Evolutionary conservation across 352 stramenopile genomes (phyloP).

Genomic region (Globisporangium okanoganense): DNA sequence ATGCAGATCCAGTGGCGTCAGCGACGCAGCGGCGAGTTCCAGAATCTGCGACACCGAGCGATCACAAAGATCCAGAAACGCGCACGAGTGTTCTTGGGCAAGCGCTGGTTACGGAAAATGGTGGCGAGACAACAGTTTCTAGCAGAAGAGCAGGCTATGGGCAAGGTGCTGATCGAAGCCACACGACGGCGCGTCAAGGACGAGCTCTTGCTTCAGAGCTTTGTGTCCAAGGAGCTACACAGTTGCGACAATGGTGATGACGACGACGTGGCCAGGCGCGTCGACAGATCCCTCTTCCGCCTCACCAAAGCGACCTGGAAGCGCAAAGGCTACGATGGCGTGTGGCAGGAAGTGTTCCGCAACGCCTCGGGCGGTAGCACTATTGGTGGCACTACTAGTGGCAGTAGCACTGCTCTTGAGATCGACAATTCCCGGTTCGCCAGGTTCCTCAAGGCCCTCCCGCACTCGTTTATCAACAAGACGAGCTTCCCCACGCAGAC

Average conservation of each 20-base stretch:
- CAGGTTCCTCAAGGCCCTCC: slow-evolving; percentile 59
- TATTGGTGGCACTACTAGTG: background rate
- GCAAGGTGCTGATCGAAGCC: slow-evolving; percentile 37
- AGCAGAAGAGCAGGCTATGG: slow-evolving; percentile 47
- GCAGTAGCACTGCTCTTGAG: slow-evolving; percentile 13
- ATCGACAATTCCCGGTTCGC: slow-evolving; percentile 69
- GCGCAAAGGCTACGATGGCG: slow-evolving; percentile 50
- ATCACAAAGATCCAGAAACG: slow-evolving; percentile 36
- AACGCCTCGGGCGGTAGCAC: slow-evolving; percentile 34
- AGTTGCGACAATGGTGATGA: background rate
- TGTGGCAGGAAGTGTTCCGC: slow-evolving; percentile 68
- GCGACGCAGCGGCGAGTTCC: slow-evolving; percentile 25
- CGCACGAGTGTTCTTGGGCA: slow-evolving; percentile 32
- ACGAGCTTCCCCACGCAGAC: slow-evolving; percentile 50
- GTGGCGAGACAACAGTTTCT: slow-evolving; percentile 50
- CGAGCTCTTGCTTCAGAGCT: slow-evolving; percentile 67
- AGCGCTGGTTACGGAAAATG: slow-evolving; percentile 28
- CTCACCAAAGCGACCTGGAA: slow-evolving; percentile 36
- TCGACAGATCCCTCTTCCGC: slow-evolving; percentile 39
- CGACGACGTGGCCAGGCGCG: slow-evolving; percentile 18
- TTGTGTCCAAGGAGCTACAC: slow-evolving; percentile 31
- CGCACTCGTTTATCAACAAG: slow-evolving; percentile 56
- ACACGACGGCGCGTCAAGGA: slow-evolving; percentile 44
- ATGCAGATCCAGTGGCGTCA: slow-evolving; percentile 47
- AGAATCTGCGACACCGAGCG: slow-evolving; percentile 19